Evolutionary conservation across 2,329 filamentous ascomycete species (phyloP).

Genomic region (Colletotrichum cereale): DNA sequence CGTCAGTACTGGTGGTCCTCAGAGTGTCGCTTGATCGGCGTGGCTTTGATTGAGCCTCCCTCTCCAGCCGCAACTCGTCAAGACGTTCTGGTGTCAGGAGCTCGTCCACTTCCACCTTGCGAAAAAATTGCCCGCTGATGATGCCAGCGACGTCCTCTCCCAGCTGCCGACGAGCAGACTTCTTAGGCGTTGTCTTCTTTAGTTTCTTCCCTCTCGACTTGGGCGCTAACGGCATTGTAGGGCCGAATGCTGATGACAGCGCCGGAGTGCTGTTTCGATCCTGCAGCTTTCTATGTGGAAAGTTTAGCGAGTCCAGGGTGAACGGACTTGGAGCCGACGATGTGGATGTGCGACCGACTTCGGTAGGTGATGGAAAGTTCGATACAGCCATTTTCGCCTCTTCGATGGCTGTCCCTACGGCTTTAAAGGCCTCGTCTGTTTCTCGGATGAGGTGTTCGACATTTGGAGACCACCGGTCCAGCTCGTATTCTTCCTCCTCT

Average conservation of each 20-base stretch:
- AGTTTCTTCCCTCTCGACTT: conserved; percentile 57
- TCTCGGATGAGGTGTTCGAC: conserved; percentile 62
- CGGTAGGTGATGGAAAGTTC: conserved; percentile 11
- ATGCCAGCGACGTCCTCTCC: conserved; percentile 70
- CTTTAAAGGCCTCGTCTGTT: conserved; percentile 64
- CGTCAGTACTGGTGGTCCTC: conserved; percentile 46
- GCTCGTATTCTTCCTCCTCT: conserved; percentile 16
- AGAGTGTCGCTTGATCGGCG: conserved; percentile 48
- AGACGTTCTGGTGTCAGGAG: conserved; percentile 65
- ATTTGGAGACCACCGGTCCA: conserved; percentile 50
- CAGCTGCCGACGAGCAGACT: conserved; percentile 63
- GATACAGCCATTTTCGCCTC: conserved; percentile 51
- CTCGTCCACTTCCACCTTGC: conserved; percentile 69
- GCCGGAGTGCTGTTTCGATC: conserved; percentile 42
- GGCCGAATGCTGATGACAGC: conserved; percentile 45
- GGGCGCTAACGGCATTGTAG: conserved; percentile 49
- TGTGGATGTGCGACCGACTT: conserved; percentile 1
- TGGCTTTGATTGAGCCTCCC: conserved; percentile 49
- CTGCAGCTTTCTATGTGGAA: conserved; percentile 42
- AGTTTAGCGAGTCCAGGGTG: conserved; percentile 25
- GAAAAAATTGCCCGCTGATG: conserved; percentile 67
- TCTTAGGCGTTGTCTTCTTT: conserved; percentile 52
- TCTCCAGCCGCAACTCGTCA: conserved; percentile 41
- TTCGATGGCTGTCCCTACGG: conserved; percentile 56
- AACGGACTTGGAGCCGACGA: conserved; percentile 38